Evolutionary conservation across 2,329 filamentous ascomycete species (phyloP).

Genomic region (Pestalotiopsis sp.): DNA sequence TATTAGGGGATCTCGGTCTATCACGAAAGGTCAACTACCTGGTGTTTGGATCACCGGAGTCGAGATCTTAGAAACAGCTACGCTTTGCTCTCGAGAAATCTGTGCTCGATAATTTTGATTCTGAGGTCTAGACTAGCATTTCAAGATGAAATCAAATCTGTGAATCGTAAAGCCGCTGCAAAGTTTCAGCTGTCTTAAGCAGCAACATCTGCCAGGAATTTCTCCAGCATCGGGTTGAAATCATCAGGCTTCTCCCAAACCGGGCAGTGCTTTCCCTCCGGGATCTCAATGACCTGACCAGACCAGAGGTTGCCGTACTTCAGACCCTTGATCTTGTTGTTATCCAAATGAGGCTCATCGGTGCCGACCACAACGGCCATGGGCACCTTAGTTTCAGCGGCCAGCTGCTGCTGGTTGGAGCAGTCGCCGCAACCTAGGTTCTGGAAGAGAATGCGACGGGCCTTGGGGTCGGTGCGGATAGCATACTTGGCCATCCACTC

Average conservation of each 20-base stretch:
- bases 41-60: too few relatives aligned
- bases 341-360: not conserved
- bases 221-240: not conserved
- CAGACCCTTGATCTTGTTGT: not conserved
- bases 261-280: not conserved
- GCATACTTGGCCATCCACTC: not conserved
- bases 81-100: too few relatives aligned
- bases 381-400: not conserved
- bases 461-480: not conserved
- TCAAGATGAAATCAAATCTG: too few relatives aligned
- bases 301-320: constrained; percentile 1
- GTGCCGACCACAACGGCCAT: not conserved
- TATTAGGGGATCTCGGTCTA: too few relatives aligned
- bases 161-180: too few relatives aligned
- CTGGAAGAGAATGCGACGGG: not conserved
- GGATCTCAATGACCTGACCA: not conserved
- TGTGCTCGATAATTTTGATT: too few relatives aligned
- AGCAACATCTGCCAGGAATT: not conserved
- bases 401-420: not conserved
- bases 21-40: too few relatives aligned
- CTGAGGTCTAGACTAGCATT: too few relatives aligned
- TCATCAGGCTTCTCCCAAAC: not conserved
- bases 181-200: not conserved
- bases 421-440: not conserved
- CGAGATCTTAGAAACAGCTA: too few relatives aligned